Evolutionary conservation across 2,329 filamentous ascomycete genomes (phyloP), one percentile per base, ranked within the genome.

Genomic region (Macrophomina tecta): DNA sequence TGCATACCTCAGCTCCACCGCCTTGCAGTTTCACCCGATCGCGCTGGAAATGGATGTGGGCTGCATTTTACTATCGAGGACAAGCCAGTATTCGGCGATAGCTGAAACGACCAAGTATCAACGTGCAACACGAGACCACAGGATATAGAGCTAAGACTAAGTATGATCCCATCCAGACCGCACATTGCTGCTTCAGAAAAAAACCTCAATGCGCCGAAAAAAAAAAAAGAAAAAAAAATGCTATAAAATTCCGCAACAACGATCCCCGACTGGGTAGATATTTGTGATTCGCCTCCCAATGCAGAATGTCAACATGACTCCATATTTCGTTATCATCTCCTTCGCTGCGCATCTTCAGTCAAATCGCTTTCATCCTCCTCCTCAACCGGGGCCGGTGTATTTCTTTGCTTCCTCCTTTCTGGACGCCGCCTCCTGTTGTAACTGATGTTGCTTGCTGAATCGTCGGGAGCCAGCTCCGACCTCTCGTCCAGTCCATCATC

Each of bases 381-480:
- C 73, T 90, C 88, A 65, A 93, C 91, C 5, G 88, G 86, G 14
- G 90, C 90, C 1, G 91, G 91, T 23, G 90, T 92, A 68, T 89
- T 84, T 70, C 90, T 83, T 79, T 92, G 89, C 69, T 85, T 87
- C 72, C 88, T 85, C 73, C 89, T 82, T 82, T 90, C 91, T 49
- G 87, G 89, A 73, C 88, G 83, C 71, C 89, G 84, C 73, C 90
- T 84, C 71, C 90, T 79, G 64, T 89, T 90, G 74, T 89, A 91
- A 74, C 87, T 90, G 68, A 94, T 91, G 75, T 94, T 93, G 78
- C 91, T 93, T 30, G 91, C 91, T 65, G 87, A 90, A 77, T 94
- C 91, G 73, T 94, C 91, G 0, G 91, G 91, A 71, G 89, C 89
- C 58, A 94, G 82, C 71, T 82, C 81, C 48, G 78, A 82, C 67